These are phyloP conservation scores for Schizophyllum amplum DNA, from an alignment of 1,284 basidiomycete genomes.

Conservation along the genomic window DNA sequence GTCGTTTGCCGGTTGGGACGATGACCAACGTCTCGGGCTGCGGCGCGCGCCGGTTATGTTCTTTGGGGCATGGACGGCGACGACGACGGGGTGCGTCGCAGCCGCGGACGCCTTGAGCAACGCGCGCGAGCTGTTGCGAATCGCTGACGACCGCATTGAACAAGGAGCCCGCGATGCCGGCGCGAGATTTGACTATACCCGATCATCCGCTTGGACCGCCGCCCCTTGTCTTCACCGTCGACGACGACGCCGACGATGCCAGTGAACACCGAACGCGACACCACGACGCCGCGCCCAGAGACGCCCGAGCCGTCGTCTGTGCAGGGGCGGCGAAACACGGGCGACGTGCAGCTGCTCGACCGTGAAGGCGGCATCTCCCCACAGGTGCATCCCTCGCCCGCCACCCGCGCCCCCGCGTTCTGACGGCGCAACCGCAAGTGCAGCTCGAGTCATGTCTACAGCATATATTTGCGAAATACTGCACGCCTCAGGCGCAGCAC, in stretches of 20 bases:
- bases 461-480: constrained; percentile 14
- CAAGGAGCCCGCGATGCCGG: background rate
- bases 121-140: constrained; percentile 44
- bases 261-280: background rate
- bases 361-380: constrained; percentile 11
- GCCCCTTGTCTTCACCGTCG: background rate
- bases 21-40: background rate
- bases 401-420: background rate
- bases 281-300: background rate
- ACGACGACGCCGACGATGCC: background rate
- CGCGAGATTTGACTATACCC: background rate
- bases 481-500: background rate
- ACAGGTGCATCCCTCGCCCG: constrained; percentile 5
- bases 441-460: constrained; percentile 13
- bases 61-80: constrained; percentile 3
- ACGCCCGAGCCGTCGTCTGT: constrained; percentile 10
- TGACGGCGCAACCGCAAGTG: background rate
- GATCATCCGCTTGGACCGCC: background rate
- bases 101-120: constrained; percentile 30
- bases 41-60: constrained; percentile 18
- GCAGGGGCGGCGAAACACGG: constrained; percentile 12
- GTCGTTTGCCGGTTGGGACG: background rate
- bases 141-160: constrained; percentile 44
- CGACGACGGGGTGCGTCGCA: constrained; percentile 17
- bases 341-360: constrained; percentile 12